Evolutionary conservation across 1,139 yeast genomes (phyloP), one percentile per base, ranked within the genome.

Genomic region (Kodamaea anthophila): DNA sequence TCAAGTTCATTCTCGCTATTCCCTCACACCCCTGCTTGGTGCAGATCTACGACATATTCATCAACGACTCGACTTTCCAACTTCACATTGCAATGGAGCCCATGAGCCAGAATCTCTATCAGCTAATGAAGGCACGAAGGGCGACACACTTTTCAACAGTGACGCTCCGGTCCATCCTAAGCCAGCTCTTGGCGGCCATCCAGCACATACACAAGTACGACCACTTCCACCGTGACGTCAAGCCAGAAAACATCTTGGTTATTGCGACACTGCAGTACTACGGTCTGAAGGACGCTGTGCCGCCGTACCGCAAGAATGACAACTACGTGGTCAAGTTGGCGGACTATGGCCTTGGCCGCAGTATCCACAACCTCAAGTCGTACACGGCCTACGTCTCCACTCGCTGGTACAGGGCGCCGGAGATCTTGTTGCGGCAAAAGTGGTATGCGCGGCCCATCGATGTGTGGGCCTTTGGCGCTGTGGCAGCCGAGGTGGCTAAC

Each of bases 341-440:
- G 3, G 98, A 91, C 53, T 91, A 84, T 54, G 97, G 98, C 0
- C 67, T 88, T 31, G 84, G 96, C 9, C 72, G 96, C 40, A 76
- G 73, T 40, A 58, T 73, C 10, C 59, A 64, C 26, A 72, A 74
- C 45, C 49, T 49, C 18, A 69, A 66, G 31, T 74, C 77, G 0
- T 84, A 73, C 48, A 80, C 94, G 0, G 74, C 83, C 1, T 91
- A 91, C 46, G 93, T 91, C 5, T 83, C 96, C 0, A 91, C 97
- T 0, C 70, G 98, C 44, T 91, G 97, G 97, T 91, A 91, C 52
- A 66, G 98, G 37, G 79, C 96, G 0, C 98, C 98, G 0, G 98
- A 91, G 54, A 81, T 91, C 25, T 63, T 91, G 25, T 62, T 91
- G 34, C 68, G 91, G 38, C 73, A 74, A 39, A 68, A 69, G 6